Conservation (phyloP, 305 asterid species). For the Solanum hybrid region DNA sequence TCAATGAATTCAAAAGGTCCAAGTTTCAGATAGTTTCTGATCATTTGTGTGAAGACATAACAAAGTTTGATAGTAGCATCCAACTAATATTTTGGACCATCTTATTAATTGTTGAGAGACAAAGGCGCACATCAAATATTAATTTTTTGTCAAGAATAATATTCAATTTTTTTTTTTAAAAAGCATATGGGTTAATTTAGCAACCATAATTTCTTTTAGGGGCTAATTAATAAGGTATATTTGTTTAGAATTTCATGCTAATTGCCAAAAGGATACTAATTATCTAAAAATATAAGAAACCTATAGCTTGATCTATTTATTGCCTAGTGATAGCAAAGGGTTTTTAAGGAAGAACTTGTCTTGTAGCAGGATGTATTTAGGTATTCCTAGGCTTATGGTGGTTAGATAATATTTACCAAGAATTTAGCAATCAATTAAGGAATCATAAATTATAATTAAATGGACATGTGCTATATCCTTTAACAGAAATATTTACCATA, state of each 20-base stretch:
- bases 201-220: neutral
- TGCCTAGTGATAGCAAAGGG: neutral
- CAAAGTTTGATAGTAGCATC: conserved; percentile 6
- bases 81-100: conserved; percentile 6
- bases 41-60: neutral
- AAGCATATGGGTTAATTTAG: neutral
- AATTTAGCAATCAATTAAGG: neutral
- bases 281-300: neutral
- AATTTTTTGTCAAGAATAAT: neutral
- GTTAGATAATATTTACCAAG: neutral
- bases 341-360: neutral
- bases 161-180: neutral
- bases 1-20: neutral
- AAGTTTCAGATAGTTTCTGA: neutral
- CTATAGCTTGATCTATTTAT: neutral
- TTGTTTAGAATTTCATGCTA: neutral
- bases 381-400: neutral
- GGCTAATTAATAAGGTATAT: neutral
- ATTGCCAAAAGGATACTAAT: neutral
- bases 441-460: neutral
- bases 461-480: neutral
- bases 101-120: neutral
- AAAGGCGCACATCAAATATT: neutral
- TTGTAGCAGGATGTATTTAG: neutral
- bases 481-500: neutral